Conservation (phyloP, 257 asterid genomes). For the Penstemon davidsonii region DNA sequence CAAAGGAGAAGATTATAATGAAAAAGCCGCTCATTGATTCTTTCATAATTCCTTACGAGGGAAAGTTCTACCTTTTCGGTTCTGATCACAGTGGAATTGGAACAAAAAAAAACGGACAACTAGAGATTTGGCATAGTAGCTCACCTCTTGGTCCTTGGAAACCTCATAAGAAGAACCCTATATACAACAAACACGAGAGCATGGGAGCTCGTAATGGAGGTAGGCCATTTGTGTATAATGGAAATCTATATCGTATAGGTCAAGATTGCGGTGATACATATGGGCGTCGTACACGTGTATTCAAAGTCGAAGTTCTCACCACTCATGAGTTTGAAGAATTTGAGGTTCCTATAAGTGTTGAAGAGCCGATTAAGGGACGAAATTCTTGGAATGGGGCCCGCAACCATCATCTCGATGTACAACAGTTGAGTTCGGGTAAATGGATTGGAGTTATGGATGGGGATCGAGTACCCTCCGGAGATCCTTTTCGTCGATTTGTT, state of each 20-base stretch:
- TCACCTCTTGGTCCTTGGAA: constrained; percentile 94
- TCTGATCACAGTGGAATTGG: constrained; percentile 86
- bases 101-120: constrained; percentile 73
- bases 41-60: constrained; percentile 62
- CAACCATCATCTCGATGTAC: constrained; percentile 82
- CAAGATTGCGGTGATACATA: constrained; percentile 91
- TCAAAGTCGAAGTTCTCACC: constrained; percentile 61
- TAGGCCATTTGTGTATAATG: constrained; percentile 69
- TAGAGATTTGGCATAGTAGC: constrained; percentile 80
- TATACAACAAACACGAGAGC: constrained; percentile 72
- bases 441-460: constrained; percentile 91
- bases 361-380: constrained; percentile 62
- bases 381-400: constrained; percentile 97
- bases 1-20: constrained; percentile 56
- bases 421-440: constrained; percentile 74
- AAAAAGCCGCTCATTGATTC: constrained; percentile 82
- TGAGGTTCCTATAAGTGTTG: constrained; percentile 60
- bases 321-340: constrained; percentile 68
- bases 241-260: constrained; percentile 75
- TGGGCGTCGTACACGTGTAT: constrained; percentile 67
- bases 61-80: constrained; percentile 89
- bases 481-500: constrained; percentile 52
- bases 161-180: constrained; percentile 80
- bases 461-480: constrained; percentile 88
- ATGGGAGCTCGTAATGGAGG: constrained; percentile 96